Conservation (phyloP, 495 filamentous ascomycete genomes). For the Neurospora sp. region DNA sequence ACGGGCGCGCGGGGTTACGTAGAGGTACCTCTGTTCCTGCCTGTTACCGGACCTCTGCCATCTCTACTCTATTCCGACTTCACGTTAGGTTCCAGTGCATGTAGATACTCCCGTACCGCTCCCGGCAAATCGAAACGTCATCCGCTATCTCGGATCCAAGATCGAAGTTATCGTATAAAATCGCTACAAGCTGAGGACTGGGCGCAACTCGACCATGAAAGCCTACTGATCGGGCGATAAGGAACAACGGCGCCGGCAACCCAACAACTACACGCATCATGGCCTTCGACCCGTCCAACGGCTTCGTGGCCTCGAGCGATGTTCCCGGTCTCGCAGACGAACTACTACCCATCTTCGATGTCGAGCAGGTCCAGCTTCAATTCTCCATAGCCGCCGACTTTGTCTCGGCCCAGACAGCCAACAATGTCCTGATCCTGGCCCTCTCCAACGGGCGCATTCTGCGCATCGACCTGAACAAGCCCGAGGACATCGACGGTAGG, state of each 20-base stretch:
- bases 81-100: background rate
- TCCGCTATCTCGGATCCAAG: background rate
- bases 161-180: background rate
- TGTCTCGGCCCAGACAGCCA: constrained; percentile 90
- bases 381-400: constrained; percentile 90
- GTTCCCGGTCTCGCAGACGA: constrained; percentile 48
- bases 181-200: background rate
- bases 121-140: background rate
- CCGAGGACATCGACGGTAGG: constrained; percentile 88
- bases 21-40: background rate
- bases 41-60: background rate
- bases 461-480: constrained; percentile 85
- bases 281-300: constrained; percentile 40
- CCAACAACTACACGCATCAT: constrained; percentile 15
- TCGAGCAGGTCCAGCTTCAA: constrained; percentile 81
- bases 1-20: background rate
- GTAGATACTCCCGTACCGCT: background rate
- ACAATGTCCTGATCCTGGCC: constrained; percentile 90
- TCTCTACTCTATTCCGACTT: background rate
- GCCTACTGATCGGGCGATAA: background rate
- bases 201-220: background rate
- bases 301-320: constrained; percentile 38
- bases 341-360: constrained; percentile 79
- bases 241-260: background rate
- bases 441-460: constrained; percentile 81